phyloP scores from a whole-genome alignment of 2,329 filamentous ascomycete genomes.

The Curvularia sp. region DNA sequence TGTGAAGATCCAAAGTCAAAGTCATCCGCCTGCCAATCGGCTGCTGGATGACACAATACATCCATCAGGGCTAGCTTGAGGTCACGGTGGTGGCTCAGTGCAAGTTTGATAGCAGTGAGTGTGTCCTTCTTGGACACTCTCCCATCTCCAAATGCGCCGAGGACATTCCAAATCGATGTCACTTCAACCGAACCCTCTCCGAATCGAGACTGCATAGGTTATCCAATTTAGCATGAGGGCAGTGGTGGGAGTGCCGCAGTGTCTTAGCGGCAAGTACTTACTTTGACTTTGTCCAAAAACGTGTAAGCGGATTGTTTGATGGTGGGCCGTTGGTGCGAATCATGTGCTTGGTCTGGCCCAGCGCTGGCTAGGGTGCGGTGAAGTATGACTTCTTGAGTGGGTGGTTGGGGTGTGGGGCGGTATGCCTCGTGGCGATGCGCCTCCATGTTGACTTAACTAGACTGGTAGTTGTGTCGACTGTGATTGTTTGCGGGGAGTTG shows the following conservation, averaged over 20 bases:
- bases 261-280: conserved; percentile 9
- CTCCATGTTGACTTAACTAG: conserved; percentile 1
- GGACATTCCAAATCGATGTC: conserved; percentile 22
- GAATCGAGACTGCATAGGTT: conserved; percentile 28
- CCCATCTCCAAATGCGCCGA: conserved; percentile 27
- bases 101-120: conserved; percentile 24
- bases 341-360: neutral
- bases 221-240: neutral
- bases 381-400: neutral
- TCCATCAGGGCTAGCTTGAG: conserved; percentile 33
- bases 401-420: neutral
- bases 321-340: neutral
- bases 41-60: conserved; percentile 34
- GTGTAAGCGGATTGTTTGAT: conserved; percentile 18
- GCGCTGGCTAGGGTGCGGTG: neutral
- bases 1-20: conserved; percentile 32
- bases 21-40: conserved; percentile 30
- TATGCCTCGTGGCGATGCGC: neutral
- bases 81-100: conserved; percentile 28
- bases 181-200: conserved; percentile 32
- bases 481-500: neutral
- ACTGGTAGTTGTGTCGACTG: neutral
- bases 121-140: conserved; percentile 33
- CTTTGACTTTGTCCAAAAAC: conserved; percentile 33
- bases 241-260: neutral